Percentiles rank a stretch among this genome's conserved stretches.
These are phyloP conservation scores for Hypseocharis bilobata DNA, from an alignment of 441 rosid species.

Conservation along the genomic window DNA sequence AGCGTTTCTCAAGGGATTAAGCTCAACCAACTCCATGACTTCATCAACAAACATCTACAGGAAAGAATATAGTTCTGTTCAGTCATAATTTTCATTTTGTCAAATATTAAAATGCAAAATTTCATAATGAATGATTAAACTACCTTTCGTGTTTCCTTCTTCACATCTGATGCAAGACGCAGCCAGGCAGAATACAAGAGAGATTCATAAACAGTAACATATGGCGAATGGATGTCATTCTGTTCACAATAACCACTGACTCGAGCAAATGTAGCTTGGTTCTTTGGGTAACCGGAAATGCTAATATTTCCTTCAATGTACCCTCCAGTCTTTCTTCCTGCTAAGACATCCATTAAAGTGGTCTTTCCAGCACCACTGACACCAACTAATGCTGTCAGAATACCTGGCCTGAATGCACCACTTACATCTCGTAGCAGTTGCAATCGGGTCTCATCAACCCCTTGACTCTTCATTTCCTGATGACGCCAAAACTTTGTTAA, in stretches of 20 bases:
- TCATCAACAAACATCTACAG: slow-evolving; percentile 64
- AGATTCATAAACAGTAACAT: slow-evolving; percentile 62
- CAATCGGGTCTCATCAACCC: slow-evolving; percentile 46
- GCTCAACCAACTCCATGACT: slow-evolving; percentile 64
- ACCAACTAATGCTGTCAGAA: slow-evolving; percentile 68
- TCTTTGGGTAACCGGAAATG: slow-evolving; percentile 64
- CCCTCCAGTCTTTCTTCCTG: slow-evolving; percentile 77
- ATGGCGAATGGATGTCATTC: slow-evolving; percentile 70
- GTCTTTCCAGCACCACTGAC: slow-evolving; percentile 87
- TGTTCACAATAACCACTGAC: slow-evolving; percentile 71
- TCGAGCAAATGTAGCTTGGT: slow-evolving; percentile 67
- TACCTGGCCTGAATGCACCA: slow-evolving; percentile 68
- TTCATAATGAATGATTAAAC: not conserved
- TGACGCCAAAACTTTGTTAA: not conserved
- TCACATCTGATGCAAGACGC: slow-evolving; percentile 53
- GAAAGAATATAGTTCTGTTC: not conserved
- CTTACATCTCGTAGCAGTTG: slow-evolving; percentile 54
- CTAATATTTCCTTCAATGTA: slow-evolving; percentile 54
- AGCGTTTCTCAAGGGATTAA: slow-evolving; percentile 42
- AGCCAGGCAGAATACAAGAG: slow-evolving; percentile 68
- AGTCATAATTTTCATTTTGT: no score
- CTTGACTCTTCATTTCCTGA: slow-evolving; percentile 68
- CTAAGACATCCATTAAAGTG: slow-evolving; percentile 68
- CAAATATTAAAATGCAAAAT: no score
- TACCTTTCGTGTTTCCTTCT: slow-evolving; percentile 40